These are phyloP conservation scores for Sphagnurus paluster DNA, from an alignment of 1,284 basidiomycete species.

Conservation along the genomic window DNA sequence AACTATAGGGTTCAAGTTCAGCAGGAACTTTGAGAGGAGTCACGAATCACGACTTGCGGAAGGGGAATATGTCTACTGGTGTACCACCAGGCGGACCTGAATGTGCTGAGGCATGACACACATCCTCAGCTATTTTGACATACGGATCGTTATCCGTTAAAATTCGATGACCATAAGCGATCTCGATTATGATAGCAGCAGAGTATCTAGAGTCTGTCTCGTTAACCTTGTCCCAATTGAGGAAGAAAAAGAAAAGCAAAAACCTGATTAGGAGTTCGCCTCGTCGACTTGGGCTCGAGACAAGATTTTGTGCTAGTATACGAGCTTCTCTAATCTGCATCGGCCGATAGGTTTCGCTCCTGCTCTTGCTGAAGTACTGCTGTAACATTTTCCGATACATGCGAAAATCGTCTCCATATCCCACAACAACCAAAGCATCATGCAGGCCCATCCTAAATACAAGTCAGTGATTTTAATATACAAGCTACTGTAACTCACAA, in stretches of 20 bases:
- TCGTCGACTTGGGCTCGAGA: not conserved
- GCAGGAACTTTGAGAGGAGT: not conserved
- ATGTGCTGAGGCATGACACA: slow-evolving; percentile 13
- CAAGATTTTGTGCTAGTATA: slow-evolving; percentile 20
- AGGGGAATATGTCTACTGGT: slow-evolving; percentile 25
- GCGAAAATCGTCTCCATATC: slow-evolving; percentile 23
- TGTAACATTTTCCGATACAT: slow-evolving; percentile 24
- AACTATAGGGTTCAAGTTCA: slow-evolving; percentile 16
- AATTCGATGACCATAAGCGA: slow-evolving; percentile 25
- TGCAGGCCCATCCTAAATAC: slow-evolving; percentile 9
- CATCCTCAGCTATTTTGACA: slow-evolving; percentile 18
- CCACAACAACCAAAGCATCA: slow-evolving; percentile 12
- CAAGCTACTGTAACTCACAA: slow-evolving; percentile 7
- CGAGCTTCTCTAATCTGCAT: slow-evolving; percentile 21
- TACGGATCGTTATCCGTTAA: slow-evolving; percentile 22
- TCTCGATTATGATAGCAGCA: slow-evolving; percentile 21
- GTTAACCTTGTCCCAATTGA: not conserved
- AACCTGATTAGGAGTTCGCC: not conserved
- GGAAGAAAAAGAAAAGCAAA: not conserved
- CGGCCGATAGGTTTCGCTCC: slow-evolving; percentile 15
- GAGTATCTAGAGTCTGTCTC: slow-evolving; percentile 17
- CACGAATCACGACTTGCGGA: slow-evolving; percentile 14
- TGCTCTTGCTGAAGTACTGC: slow-evolving; percentile 20
- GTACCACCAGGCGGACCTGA: slow-evolving; percentile 25
- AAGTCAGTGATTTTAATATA: not conserved